Conservation (phyloP, 2,329 filamentous ascomycete genomes). For the Alternaria rosae region DNA sequence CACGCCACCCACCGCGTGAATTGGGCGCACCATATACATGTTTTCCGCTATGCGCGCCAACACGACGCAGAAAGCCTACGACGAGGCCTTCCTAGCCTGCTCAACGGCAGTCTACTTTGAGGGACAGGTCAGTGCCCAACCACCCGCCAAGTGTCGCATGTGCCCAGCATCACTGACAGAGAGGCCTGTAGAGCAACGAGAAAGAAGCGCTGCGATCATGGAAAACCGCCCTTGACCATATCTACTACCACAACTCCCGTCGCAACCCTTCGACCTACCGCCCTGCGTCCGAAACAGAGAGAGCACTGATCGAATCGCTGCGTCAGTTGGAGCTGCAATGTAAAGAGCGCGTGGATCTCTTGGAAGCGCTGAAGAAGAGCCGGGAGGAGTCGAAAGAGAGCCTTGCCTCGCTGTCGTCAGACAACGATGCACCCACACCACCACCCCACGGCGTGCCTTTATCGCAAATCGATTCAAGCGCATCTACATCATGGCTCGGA, state of each 20-base stretch:
- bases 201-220: slow-evolving; percentile 88
- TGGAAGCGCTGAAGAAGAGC: slow-evolving; percentile 79
- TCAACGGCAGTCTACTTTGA: slow-evolving; percentile 98
- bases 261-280: slow-evolving; percentile 72
- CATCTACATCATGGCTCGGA: slow-evolving; percentile 68
- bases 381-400: slow-evolving; percentile 60
- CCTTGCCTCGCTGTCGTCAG: slow-evolving; percentile 26
- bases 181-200: slow-evolving; percentile 77
- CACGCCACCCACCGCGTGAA: slow-evolving; percentile 50
- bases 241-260: slow-evolving; percentile 84
- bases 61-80: slow-evolving; percentile 94
- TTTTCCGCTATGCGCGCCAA: slow-evolving; percentile 60
- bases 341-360: slow-evolving; percentile 87
- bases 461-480: slow-evolving; percentile 19
- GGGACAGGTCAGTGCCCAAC: slow-evolving; percentile 69
- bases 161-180: slow-evolving; percentile 2
- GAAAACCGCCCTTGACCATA: slow-evolving; percentile 86
- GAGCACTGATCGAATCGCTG: slow-evolving; percentile 80
- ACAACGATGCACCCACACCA: slow-evolving; percentile 33
- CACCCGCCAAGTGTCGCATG: neutral
- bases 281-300: slow-evolving; percentile 82
- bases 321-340: slow-evolving; percentile 87
- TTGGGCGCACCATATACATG: slow-evolving; percentile 10
- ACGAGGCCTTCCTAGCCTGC: slow-evolving; percentile 93
- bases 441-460: slow-evolving; percentile 28